These are phyloP conservation scores for Komagataella phaffii DNA, from an alignment of 805 yeast species.

Conservation along the genomic window DNA sequence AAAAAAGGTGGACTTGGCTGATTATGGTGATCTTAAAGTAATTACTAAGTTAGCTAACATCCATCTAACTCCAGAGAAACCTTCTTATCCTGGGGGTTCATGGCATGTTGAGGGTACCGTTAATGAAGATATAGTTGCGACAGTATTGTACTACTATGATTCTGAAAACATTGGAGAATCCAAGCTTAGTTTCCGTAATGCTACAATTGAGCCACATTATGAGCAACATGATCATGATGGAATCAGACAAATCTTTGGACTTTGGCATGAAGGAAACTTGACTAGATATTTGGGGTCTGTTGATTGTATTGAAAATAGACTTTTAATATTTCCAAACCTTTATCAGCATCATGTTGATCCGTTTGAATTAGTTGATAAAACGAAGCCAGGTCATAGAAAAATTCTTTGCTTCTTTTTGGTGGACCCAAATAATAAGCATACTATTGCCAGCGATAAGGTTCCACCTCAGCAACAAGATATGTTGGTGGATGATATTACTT, in stretches of 20 bases:
- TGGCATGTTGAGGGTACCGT: neutral
- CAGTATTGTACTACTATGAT: neutral
- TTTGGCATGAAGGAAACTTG: neutral
- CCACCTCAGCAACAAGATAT: neutral
- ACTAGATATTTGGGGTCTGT: neutral
- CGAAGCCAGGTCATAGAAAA: neutral
- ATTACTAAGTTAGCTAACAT: neutral
- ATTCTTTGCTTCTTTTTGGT: neutral
- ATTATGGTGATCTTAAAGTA: neutral
- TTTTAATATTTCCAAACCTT: neutral
- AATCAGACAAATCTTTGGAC: neutral
- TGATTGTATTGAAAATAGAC: neutral
- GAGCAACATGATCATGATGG: neutral
- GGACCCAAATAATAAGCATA: neutral
- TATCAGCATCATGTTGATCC: neutral
- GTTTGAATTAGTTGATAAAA: neutral
- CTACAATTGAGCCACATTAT: neutral
- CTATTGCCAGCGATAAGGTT: neutral
- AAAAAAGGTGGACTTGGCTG: neutral
- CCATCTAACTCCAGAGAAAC: neutral
- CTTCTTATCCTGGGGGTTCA: neutral
- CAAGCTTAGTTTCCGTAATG: neutral
- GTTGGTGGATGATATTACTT: neutral
- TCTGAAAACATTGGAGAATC: neutral
- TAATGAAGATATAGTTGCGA: neutral